Evolutionary conservation across 2,329 filamentous ascomycete genomes (phyloP), one percentile per base, ranked within the genome.

Genomic region (Conoideocrella luteorostrata): DNA sequence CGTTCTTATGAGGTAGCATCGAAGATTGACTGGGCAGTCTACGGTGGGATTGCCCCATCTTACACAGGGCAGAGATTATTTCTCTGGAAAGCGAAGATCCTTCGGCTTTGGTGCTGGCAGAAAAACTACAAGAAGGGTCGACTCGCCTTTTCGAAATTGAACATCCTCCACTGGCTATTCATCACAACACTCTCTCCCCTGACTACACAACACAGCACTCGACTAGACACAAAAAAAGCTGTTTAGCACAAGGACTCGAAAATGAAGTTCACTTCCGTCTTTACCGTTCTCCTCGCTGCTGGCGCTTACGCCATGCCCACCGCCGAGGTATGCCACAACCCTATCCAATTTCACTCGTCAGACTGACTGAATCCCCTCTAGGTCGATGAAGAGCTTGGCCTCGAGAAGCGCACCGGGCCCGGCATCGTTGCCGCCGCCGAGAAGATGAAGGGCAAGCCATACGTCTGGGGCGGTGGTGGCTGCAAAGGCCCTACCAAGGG

Each of bases 401-500:
- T 49, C 15, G 47, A 47, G 30, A 49, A 47, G 44, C 49, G 47
- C 32, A 41, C 41, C 20, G 49, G 49, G 17, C 43, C 49, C 17
- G 49, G 49, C 36, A 51, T 51, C 30, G 47, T 49, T 35, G 29
- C 20, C 11, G 47, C 47, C 13, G 49, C 49, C 39, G 28, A 46
- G 18, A 46, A 39, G 22, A 39, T 47, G 41, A 39, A 45, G 13
- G 47, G 49, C 36, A 33, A 44, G 23, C 42, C 41, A 6, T 49
- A 47, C 39, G 45, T 51, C 41, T 51, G 38, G 23, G 49, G 49
- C 21, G 49, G 47, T 26, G 49, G 49, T 32, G 45, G 45, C 38
- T 48, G 45, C 45, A 39, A 47, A 7, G 49, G 49, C 13, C 43
- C 43, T 7, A 44, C 49, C 43, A 45, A 51, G 15, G 50, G 50